These are phyloP conservation scores for Aspergillus floridensis DNA, from an alignment of 2,329 filamentous ascomycete genomes.

Conservation along the genomic window DNA sequence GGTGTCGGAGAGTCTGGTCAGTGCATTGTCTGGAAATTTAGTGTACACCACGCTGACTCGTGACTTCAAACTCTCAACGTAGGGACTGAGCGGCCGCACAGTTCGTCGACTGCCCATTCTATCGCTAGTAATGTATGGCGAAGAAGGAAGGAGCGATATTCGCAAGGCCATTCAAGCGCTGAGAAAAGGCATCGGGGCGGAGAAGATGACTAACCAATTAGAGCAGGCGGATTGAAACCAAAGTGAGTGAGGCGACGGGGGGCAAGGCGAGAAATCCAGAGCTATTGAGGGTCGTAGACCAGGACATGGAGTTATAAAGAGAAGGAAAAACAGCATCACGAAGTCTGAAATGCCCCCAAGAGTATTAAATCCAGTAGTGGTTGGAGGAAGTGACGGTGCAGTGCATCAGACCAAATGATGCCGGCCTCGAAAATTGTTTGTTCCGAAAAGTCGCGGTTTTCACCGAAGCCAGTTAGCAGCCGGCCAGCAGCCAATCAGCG, in stretches of 20 bases:
- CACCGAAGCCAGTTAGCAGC: conserved; percentile 33
- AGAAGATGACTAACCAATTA: conserved; percentile 23
- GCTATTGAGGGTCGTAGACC: background rate
- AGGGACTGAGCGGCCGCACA: conserved; percentile 44
- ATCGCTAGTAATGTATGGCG: conserved; percentile 42
- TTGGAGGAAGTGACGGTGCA: background rate
- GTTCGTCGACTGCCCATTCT: conserved; percentile 43
- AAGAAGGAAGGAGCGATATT: conserved; percentile 32
- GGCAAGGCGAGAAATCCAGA: background rate
- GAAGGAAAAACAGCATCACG: too few relatives aligned
- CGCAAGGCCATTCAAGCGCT: conserved; percentile 41
- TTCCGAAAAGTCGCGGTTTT: conserved; percentile 40
- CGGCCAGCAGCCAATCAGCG: conserved; percentile 34
- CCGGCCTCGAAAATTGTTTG: conserved; percentile 20
- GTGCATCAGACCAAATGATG: background rate
- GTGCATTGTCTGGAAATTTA: conserved; percentile 9
- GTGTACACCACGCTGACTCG: background rate
- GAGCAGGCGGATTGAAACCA: conserved; percentile 1
- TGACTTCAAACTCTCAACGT: background rate
- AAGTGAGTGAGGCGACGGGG: background rate
- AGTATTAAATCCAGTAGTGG: background rate
- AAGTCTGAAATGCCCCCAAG: background rate
- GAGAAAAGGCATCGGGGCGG: conserved; percentile 34
- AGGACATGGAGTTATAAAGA: background rate
- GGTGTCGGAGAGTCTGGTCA: conserved; percentile 28